These are phyloP conservation scores for Amniculicola lignicola DNA, from an alignment of 495 filamentous ascomycete genomes.

Conservation along the genomic window DNA sequence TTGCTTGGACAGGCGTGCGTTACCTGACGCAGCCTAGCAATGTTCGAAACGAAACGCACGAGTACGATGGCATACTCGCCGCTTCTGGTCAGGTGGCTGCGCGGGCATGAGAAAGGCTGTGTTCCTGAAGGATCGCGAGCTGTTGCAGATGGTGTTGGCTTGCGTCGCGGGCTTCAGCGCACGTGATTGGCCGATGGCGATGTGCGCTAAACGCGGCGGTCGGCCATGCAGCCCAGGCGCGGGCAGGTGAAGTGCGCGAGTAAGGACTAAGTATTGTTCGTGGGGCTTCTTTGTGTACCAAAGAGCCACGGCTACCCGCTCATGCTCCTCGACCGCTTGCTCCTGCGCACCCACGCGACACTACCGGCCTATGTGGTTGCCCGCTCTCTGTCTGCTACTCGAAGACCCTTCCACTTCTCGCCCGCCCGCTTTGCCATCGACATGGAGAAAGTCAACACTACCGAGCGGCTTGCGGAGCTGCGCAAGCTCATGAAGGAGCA, in stretches of 20 bases:
- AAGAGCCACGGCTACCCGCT: background rate
- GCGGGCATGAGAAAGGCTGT: background rate
- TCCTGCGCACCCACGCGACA: constrained; percentile 19
- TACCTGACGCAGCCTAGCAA: background rate
- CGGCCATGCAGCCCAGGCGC: background rate
- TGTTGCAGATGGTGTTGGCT: constrained; percentile 9
- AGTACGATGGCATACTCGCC: constrained; percentile 1
- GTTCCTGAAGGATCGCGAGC: background rate
- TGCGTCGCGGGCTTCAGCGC: background rate
- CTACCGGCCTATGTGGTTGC: constrained; percentile 24
- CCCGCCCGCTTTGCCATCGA: constrained; percentile 48
- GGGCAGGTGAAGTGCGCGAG: too few relatives aligned
- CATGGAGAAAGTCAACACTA: constrained; percentile 81
- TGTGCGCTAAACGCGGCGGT: background rate
- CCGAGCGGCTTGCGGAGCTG: constrained; percentile 68
- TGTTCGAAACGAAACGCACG: background rate
- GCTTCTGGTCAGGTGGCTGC: background rate
- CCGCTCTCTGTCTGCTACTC: background rate
- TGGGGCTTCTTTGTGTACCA: too few relatives aligned
- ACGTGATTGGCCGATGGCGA: background rate
- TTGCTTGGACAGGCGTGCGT: background rate
- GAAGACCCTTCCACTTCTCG: constrained; percentile 24
- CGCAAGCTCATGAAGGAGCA: constrained; percentile 84
- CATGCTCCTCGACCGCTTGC: constrained; percentile 10
- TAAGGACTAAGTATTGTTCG: too few relatives aligned